These are phyloP conservation scores for Vigna reflexopilosa DNA, from an alignment of 306 rosid genomes.

Conservation along the genomic window DNA sequence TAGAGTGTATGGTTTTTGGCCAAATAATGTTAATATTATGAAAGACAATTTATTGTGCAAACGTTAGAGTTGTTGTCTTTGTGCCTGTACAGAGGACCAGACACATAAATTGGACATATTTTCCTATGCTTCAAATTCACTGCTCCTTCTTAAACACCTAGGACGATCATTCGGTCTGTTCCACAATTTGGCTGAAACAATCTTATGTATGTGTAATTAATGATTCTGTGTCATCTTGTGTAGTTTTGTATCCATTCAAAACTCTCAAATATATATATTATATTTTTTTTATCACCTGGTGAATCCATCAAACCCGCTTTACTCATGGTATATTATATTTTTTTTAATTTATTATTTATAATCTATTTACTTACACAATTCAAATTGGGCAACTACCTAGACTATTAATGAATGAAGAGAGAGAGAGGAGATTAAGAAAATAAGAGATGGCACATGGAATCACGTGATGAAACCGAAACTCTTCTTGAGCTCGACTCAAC, in stretches of 20 bases:
- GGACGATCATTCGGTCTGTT: background rate
- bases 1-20: background rate
- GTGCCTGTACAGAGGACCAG: background rate
- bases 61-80: background rate
- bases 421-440: no score
- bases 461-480: constrained; percentile 48
- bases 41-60: background rate
- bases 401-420: no score
- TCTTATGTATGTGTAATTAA: background rate
- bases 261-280: no score
- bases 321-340: no score
- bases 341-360: no score
- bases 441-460: no score
- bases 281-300: no score
- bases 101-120: background rate
- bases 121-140: background rate
- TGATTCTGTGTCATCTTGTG: background rate
- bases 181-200: background rate
- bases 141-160: background rate
- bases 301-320: no score
- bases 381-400: no score
- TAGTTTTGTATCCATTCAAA: no score
- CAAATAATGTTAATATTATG: background rate
- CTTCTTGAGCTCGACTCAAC: constrained; percentile 22
- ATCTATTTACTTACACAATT: no score